phyloP scores from a whole-genome alignment of 2,329 filamentous ascomycete genomes.

The Stagonosporopsis chrysanthemi region DNA sequence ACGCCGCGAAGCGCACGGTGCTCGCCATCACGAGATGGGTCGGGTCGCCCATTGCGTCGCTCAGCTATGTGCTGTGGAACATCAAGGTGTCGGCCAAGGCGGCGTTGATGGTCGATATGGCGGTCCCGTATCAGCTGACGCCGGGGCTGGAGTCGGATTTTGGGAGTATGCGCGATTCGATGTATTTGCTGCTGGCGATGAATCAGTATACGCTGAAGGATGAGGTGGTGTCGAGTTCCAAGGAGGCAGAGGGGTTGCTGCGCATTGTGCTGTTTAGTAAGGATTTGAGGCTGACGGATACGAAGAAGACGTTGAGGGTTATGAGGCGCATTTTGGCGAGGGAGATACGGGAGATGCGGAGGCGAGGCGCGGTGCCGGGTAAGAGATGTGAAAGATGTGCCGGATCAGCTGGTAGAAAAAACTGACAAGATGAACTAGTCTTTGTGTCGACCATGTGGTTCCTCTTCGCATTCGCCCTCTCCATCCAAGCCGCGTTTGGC shows the following conservation, averaged over 20 bases:
- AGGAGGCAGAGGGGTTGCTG: slow-evolving; percentile 50
- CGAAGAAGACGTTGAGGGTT: slow-evolving; percentile 40
- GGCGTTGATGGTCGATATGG: slow-evolving; percentile 52
- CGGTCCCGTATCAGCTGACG: slow-evolving; percentile 41
- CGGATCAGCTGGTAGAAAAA: too few relatives aligned
- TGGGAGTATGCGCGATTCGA: slow-evolving; percentile 52
- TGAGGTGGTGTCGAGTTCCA: slow-evolving; percentile 29
- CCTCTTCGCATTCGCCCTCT: slow-evolving; percentile 47
- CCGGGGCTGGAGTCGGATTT: slow-evolving; percentile 44
- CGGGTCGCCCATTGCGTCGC: slow-evolving; percentile 48
- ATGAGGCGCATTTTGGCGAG: slow-evolving; percentile 48
- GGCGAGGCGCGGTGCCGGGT: slow-evolving; percentile 51
- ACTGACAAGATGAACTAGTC: slow-evolving; percentile 20
- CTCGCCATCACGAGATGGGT: slow-evolving; percentile 49
- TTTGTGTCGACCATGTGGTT: slow-evolving; percentile 57
- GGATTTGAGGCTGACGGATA: slow-evolving; percentile 42
- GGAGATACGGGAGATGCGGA: slow-evolving; percentile 52
- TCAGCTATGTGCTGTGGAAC: slow-evolving; percentile 52
- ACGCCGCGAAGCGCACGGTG: slow-evolving; percentile 46
- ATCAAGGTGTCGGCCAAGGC: slow-evolving; percentile 52
- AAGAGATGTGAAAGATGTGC: not conserved
- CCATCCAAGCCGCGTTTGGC: slow-evolving; percentile 48
- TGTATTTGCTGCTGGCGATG: slow-evolving; percentile 55
- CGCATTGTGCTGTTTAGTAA: slow-evolving; percentile 53
- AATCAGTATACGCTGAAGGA: slow-evolving; percentile 55